phyloP scores from a whole-genome alignment of 2,329 filamentous ascomycete genomes.

The Calonectria pteridis region DNA sequence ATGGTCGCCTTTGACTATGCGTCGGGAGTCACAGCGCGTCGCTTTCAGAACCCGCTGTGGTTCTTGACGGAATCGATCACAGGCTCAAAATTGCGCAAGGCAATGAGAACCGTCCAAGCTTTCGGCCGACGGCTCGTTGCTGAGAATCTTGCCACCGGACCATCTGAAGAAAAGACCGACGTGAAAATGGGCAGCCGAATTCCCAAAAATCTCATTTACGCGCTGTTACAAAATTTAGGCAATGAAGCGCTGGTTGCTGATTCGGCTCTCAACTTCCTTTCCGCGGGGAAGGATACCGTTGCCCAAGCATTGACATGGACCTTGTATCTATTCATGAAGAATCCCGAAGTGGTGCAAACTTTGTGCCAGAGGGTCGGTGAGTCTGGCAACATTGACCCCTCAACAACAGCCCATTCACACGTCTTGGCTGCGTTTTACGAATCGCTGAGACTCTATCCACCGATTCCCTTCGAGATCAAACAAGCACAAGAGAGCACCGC shows the following conservation, averaged over 20 bases:
- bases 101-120: constrained; percentile 62
- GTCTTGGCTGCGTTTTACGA: constrained; percentile 74
- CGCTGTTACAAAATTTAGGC: constrained; percentile 67
- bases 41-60: constrained; percentile 77
- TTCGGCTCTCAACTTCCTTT: constrained; percentile 75
- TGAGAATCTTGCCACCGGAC: constrained; percentile 60
- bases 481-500: constrained; percentile 65
- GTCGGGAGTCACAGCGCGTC: constrained; percentile 69
- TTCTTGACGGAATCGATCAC: constrained; percentile 68
- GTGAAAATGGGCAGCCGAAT: constrained; percentile 34
- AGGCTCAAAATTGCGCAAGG: constrained; percentile 58
- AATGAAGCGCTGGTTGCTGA: constrained; percentile 70
- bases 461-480: constrained; percentile 75
- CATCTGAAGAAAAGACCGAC: background rate
- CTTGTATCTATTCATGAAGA: constrained; percentile 69
- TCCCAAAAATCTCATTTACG: constrained; percentile 71
- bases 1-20: constrained; percentile 72
- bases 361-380: constrained; percentile 2
- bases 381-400: constrained; percentile 25
- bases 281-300: constrained; percentile 74
- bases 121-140: constrained; percentile 71
- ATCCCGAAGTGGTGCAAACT: constrained; percentile 52
- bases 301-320: constrained; percentile 75
- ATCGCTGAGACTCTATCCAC: constrained; percentile 70
- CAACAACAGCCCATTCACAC: constrained; percentile 63